Evolutionary conservation across 192 early-diverging fungal species (phyloP).

Genomic region (Mortierella alpina): DNA sequence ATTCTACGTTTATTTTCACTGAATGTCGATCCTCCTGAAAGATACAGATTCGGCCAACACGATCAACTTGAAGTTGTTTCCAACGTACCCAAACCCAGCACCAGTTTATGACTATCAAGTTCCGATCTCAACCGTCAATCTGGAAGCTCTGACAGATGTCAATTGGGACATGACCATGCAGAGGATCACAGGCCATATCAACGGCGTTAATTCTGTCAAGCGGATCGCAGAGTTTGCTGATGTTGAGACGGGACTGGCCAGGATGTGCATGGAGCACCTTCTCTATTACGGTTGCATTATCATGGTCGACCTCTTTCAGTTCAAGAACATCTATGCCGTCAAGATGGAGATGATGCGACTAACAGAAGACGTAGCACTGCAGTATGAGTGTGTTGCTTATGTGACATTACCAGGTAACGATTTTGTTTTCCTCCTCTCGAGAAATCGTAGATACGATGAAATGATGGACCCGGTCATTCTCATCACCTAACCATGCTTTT

Average conservation of each 20-base stretch:
- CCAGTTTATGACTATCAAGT: slow-evolving; percentile 86
- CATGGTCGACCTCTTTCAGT: slow-evolving; percentile 95
- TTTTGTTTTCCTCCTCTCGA: not conserved
- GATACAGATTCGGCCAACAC: slow-evolving; percentile 76
- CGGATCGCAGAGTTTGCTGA: slow-evolving; percentile 83
- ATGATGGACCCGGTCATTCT: not conserved
- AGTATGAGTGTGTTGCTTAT: slow-evolving; percentile 82
- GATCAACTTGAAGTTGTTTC: slow-evolving; percentile 90
- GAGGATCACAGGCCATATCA: slow-evolving; percentile 80
- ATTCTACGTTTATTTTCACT: slow-evolving; percentile 2
- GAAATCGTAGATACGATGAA: not conserved
- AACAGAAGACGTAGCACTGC: slow-evolving; percentile 70
- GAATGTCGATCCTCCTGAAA: no score
- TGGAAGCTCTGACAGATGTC: slow-evolving; percentile 70
- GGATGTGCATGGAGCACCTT: slow-evolving; percentile 89
- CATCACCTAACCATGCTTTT: no score
- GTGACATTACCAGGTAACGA: slow-evolving; percentile 65
- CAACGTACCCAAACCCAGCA: slow-evolving; percentile 78
- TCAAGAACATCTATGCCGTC: slow-evolving; percentile 89
- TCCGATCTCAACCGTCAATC: slow-evolving; percentile 80
- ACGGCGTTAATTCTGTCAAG: slow-evolving; percentile 88
- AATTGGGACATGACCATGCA: slow-evolving; percentile 95
- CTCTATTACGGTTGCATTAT: slow-evolving; percentile 94
- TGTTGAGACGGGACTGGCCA: slow-evolving; percentile 79
- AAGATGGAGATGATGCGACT: slow-evolving; percentile 71